phyloP scores from a whole-genome alignment of 345 rosid species.

The Boechera divaricarpa region DNA sequence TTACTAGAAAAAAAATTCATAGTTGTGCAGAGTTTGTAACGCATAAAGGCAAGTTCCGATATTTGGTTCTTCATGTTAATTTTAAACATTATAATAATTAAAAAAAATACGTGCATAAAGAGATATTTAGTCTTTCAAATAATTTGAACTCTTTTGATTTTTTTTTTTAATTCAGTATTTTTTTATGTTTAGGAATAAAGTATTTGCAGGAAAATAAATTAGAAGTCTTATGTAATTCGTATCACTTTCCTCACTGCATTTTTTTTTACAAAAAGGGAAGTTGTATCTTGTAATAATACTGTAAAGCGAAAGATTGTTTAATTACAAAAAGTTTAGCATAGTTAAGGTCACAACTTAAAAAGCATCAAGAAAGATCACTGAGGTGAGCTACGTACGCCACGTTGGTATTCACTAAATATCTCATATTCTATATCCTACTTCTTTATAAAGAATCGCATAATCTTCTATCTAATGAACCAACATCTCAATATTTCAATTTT shows the following conservation, averaged over 20 bases:
- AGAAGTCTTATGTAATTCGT: background rate
- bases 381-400: background rate
- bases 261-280: background rate
- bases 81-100: background rate
- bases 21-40: too few species aligned
- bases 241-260: background rate
- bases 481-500: background rate
- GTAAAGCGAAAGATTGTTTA: background rate
- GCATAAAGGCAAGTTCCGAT: background rate
- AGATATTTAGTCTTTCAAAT: background rate
- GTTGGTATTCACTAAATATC: background rate
- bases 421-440: background rate
- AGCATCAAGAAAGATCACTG: background rate
- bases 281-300: background rate
- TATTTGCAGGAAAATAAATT: too few species aligned
- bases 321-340: background rate
- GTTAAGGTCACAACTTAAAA: background rate
- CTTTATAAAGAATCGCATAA: background rate
- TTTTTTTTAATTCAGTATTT: background rate
- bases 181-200: background rate
- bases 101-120: too few species aligned
- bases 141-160: background rate
- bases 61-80: background rate
- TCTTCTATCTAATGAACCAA: background rate
- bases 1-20: too few species aligned